phyloP scores from a whole-genome alignment of 352 stramenopile genomes.

The Pythium apleroticum region DNA sequence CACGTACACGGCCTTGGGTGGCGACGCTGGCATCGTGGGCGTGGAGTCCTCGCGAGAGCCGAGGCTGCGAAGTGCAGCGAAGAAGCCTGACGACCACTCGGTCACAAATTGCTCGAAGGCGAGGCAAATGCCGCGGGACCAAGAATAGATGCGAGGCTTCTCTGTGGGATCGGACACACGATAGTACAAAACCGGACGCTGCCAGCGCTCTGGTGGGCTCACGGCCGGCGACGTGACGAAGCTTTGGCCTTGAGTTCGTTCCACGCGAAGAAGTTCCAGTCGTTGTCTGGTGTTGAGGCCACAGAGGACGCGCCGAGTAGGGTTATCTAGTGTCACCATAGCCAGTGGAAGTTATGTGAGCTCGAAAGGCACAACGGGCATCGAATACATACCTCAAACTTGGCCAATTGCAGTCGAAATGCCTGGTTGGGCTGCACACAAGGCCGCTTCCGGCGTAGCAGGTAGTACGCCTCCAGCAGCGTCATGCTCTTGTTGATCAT shows the following conservation, averaged over 20 bases:
- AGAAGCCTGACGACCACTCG: neutral
- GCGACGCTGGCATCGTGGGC: conserved; percentile 17
- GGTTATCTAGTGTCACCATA: conserved; percentile 33
- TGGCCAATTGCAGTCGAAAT: conserved; percentile 68
- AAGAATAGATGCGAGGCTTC: conserved; percentile 9
- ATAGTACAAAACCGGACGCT: neutral
- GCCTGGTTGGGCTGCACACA: conserved; percentile 55
- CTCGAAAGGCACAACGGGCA: neutral
- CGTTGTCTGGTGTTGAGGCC: conserved; percentile 47
- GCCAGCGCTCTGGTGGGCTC: neutral
- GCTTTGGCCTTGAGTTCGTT: conserved; percentile 58
- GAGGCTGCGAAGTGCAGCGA: neutral
- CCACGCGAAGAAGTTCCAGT: conserved; percentile 76
- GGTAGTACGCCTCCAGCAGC: conserved; percentile 57
- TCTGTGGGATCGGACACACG: neutral
- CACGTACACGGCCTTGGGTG: conserved; percentile 29
- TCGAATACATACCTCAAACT: conserved; percentile 48
- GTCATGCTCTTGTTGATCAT: conserved; percentile 70
- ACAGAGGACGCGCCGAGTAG: conserved; percentile 56
- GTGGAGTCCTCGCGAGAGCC: neutral
- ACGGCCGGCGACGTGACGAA: neutral
- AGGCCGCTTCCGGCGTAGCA: conserved; percentile 44
- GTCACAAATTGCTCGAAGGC: neutral
- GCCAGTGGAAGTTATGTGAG: too few species aligned
- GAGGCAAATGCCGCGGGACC: neutral